Evolutionary conservation across 768 basidiomycete genomes (phyloP).

Genomic region (Gymnopilus dilepis): DNA sequence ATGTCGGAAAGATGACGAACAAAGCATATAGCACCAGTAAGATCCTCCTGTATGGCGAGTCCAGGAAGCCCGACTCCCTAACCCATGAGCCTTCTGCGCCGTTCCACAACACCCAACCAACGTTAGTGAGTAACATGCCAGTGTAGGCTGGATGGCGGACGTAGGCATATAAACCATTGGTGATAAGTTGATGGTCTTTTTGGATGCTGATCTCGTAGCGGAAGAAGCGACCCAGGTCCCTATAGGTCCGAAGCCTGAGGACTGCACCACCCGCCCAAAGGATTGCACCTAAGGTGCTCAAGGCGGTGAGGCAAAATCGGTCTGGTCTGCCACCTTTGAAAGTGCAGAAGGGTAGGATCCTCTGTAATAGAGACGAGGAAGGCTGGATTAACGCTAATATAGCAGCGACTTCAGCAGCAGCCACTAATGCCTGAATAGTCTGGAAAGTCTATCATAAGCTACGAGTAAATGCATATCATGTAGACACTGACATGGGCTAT

Average conservation of each 20-base stretch:
- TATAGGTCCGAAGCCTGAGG: conserved; percentile 19
- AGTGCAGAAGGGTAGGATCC: not conserved
- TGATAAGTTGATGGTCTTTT: conserved; percentile 45
- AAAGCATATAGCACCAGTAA: conserved; percentile 28
- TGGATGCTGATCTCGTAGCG: conserved; percentile 38
- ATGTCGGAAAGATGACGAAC: conserved; percentile 32
- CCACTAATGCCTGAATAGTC: conserved; percentile 3
- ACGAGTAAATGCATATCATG: not conserved
- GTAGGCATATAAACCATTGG: conserved; percentile 45
- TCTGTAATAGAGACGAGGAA: not conserved
- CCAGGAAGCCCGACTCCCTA: conserved; percentile 29
- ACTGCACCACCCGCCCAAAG: conserved; percentile 14
- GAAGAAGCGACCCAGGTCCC: conserved; percentile 25
- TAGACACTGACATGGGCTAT: conserved; percentile 8
- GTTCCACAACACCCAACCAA: conserved; percentile 22
- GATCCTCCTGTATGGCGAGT: conserved; percentile 34
- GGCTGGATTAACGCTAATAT: not conserved
- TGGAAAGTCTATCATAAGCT: not conserved
- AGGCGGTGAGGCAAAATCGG: conserved; percentile 1
- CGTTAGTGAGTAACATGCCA: conserved; percentile 34
- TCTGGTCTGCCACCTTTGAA: conserved; percentile 4
- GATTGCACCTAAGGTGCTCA: conserved; percentile 12
- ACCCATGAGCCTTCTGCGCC: conserved; percentile 23
- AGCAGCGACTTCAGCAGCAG: conserved; percentile 6
- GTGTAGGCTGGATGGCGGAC: conserved; percentile 52